phyloP scores from a whole-genome alignment of 805 yeast species.

The Pichia gijzeniarum region DNA sequence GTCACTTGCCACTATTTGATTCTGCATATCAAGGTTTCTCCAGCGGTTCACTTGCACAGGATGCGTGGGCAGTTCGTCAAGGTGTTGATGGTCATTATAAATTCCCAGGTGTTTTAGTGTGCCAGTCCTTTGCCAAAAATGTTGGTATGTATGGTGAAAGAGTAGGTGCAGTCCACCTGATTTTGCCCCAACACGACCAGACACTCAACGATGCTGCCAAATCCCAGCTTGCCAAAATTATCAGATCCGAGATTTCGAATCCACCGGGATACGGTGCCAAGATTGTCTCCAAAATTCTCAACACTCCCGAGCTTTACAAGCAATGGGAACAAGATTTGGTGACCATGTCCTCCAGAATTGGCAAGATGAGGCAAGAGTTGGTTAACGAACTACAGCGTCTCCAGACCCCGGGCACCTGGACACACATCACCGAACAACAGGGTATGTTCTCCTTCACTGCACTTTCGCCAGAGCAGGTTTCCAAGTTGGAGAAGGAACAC shows the following conservation, averaged over 20 bases:
- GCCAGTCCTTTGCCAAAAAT: constrained; percentile 96
- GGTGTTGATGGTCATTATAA: constrained; percentile 46
- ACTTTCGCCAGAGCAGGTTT: constrained; percentile 67
- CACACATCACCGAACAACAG: constrained; percentile 80
- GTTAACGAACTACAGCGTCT: constrained; percentile 53
- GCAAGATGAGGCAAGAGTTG: constrained; percentile 66
- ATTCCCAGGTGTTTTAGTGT: constrained; percentile 56
- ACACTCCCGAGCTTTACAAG: constrained; percentile 52
- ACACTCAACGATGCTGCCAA: constrained; percentile 49
- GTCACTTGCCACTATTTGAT: constrained; percentile 82
- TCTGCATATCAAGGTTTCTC: constrained; percentile 98
- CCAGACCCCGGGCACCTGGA: constrained; percentile 87
- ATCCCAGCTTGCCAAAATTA: constrained; percentile 70
- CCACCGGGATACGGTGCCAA: constrained; percentile 97
- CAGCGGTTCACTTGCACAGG: constrained; percentile 74
- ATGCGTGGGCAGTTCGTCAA: constrained; percentile 74
- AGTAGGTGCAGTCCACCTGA: constrained; percentile 85
- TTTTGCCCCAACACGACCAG: constrained; percentile 40
- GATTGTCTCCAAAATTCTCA: constrained; percentile 70
- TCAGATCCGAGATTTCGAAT: constrained; percentile 82
- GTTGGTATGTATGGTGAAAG: constrained; percentile 98
- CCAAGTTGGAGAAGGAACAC: constrained; percentile 65
- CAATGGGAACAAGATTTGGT: constrained; percentile 84
- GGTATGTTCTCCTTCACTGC: constrained; percentile 99
- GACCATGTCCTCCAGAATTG: constrained; percentile 83